These are phyloP conservation scores for Cantharellus cinnabarinus DNA, from an alignment of 768 basidiomycete genomes.

Conservation along the genomic window DNA sequence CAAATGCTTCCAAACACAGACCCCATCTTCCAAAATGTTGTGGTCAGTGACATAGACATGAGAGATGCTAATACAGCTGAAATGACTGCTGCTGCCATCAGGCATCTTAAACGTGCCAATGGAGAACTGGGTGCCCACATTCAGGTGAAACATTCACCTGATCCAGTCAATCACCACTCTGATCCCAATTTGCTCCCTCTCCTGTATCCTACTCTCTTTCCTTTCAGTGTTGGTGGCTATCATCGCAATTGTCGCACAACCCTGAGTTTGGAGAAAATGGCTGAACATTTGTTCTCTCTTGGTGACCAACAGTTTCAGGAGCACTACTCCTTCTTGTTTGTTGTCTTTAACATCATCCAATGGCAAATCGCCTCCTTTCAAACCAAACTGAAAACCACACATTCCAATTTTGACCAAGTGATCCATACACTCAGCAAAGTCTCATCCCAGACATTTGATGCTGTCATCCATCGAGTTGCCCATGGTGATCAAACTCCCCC, in stretches of 20 bases:
- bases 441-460: constrained; percentile 3
- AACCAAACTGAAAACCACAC: constrained; percentile 4
- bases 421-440: constrained; percentile 3
- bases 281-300: constrained; percentile 3
- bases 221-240: constrained; percentile 11
- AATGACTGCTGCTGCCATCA: constrained; percentile 1
- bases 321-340: constrained; percentile 10
- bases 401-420: constrained; percentile 1
- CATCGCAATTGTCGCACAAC: not conserved
- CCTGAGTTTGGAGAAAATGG: constrained; percentile 4
- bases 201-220: constrained; percentile 12
- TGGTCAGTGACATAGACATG: not conserved
- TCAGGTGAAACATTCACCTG: constrained; percentile 3
- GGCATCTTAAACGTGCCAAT: constrained; percentile 2
- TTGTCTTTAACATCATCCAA: constrained; percentile 11
- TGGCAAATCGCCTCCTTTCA: not conserved
- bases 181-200: constrained; percentile 8
- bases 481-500: not conserved
- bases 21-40: not conserved
- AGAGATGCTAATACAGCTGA: not conserved
- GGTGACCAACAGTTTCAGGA: constrained; percentile 10
- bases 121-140: not conserved
- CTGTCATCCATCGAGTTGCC: constrained; percentile 4
- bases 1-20: not conserved
- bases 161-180: constrained; percentile 7